phyloP scores from a whole-genome alignment of 768 basidiomycete species.

The Harrya chromipes region DNA sequence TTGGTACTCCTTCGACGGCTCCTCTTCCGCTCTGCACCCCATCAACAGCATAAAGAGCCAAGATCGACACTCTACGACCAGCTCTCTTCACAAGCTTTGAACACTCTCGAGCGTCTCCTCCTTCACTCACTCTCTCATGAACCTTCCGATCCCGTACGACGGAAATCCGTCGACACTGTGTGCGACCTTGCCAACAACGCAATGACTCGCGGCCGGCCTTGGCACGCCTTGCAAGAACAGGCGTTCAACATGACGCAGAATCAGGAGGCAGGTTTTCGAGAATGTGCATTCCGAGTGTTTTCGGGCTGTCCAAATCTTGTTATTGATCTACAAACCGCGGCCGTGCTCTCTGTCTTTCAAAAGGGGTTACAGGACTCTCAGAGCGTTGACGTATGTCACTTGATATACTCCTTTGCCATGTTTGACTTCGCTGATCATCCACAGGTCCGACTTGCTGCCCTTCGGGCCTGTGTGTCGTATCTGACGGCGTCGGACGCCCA shows the following conservation, averaged over 20 bases:
- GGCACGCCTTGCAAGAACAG: constrained; percentile 77
- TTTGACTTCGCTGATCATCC: neutral
- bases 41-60: constrained; percentile 33
- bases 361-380: constrained; percentile 64
- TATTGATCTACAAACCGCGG: constrained; percentile 71
- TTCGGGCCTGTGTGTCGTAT: constrained; percentile 68
- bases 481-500: constrained; percentile 57
- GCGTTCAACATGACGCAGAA: constrained; percentile 58
- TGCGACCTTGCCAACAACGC: constrained; percentile 73
- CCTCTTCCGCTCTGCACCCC: constrained; percentile 59
- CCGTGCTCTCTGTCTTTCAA: constrained; percentile 63
- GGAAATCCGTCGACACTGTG: constrained; percentile 71
- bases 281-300: constrained; percentile 70
- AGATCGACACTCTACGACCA: constrained; percentile 75
- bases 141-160: constrained; percentile 52
- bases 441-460: constrained; percentile 71
- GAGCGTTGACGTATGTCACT: constrained; percentile 55
- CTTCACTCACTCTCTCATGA: constrained; percentile 69
- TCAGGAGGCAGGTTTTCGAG: constrained; percentile 39
- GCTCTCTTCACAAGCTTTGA: constrained; percentile 61
- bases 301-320: constrained; percentile 73
- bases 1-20: constrained; percentile 77
- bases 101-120: constrained; percentile 67
- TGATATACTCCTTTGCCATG: neutral
- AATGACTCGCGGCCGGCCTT: constrained; percentile 73